Conservation (phyloP, 805 yeast species). For the Lipomyces anomalus region DNA sequence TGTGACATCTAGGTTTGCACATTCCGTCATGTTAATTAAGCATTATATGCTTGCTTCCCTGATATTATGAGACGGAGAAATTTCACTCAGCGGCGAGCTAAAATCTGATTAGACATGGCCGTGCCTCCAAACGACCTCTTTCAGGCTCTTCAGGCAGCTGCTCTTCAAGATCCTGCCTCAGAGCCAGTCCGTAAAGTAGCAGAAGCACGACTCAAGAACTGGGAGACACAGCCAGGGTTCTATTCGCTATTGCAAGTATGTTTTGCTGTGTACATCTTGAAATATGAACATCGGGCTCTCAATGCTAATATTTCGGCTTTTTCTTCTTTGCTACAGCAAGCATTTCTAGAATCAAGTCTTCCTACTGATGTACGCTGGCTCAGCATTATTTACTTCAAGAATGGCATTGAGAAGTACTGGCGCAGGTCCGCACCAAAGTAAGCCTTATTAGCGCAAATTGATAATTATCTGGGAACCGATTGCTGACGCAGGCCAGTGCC, state of each 20-base stretch:
- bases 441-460: constrained; percentile 27
- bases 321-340: constrained; percentile 34
- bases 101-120: no score
- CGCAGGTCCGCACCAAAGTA: constrained; percentile 54
- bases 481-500: constrained; percentile 31
- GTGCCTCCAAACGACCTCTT: no score
- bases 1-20: no score
- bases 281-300: no score
- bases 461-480: background rate
- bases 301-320: no score
- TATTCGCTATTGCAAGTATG: constrained; percentile 49
- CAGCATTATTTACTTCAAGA: constrained; percentile 80
- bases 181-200: constrained; percentile 54
- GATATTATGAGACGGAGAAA: no score
- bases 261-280: background rate
- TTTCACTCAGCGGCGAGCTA: no score
- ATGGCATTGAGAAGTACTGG: constrained; percentile 84
- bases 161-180: constrained; percentile 37
- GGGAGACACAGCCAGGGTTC: constrained; percentile 63
- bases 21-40: no score
- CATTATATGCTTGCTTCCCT: no score
- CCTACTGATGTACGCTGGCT: constrained; percentile 75
- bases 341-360: constrained; percentile 54
- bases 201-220: constrained; percentile 58
- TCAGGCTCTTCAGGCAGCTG: constrained; percentile 45